These are phyloP conservation scores for Kockovaella imperatae DNA, from an alignment of 768 basidiomycete genomes.

Conservation along the genomic window DNA sequence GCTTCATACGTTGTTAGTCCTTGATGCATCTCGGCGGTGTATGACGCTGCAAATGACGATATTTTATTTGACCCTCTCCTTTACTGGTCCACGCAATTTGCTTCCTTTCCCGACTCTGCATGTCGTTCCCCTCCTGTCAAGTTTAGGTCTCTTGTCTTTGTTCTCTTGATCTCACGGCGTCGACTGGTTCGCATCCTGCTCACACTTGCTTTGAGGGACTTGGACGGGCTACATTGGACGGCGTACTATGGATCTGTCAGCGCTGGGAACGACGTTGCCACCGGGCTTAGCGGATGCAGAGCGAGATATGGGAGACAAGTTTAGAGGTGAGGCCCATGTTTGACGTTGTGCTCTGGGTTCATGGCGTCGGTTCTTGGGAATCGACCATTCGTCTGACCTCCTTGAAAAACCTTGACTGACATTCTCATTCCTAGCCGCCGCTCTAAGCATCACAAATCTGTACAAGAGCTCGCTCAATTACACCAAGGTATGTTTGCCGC, in stretches of 20 bases:
- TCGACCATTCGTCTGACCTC: neutral
- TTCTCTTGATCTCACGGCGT: too few species aligned
- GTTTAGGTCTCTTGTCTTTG: too few species aligned
- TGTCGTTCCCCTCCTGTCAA: too few species aligned
- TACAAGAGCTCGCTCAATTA: conserved; percentile 32
- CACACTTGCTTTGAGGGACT: too few species aligned
- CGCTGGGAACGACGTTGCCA: conserved; percentile 26
- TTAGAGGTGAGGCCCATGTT: conserved; percentile 27
- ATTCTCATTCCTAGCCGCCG: conserved; percentile 19
- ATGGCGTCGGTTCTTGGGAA: neutral
- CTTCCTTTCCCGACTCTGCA: too few species aligned
- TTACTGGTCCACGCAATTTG: too few species aligned
- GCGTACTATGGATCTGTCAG: conserved; percentile 37
- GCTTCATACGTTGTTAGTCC: too few species aligned
- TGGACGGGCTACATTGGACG: too few species aligned
- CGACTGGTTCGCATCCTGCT: too few species aligned
- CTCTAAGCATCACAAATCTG: conserved; percentile 37
- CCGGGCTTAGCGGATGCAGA: conserved; percentile 37
- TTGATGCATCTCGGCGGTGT: too few species aligned
- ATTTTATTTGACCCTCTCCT: too few species aligned
- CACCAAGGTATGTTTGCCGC: conserved; percentile 26
- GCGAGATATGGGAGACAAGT: conserved; percentile 38
- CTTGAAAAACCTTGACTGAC: neutral
- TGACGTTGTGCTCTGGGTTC: neutral
- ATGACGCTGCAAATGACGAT: too few species aligned